Percentiles rank a stretch among this genome's conserved stretches.
These are phyloP conservation scores for Fusarium proliferatum DNA, from an alignment of 2,329 filamentous ascomycete species.

Conservation along the genomic window DNA sequence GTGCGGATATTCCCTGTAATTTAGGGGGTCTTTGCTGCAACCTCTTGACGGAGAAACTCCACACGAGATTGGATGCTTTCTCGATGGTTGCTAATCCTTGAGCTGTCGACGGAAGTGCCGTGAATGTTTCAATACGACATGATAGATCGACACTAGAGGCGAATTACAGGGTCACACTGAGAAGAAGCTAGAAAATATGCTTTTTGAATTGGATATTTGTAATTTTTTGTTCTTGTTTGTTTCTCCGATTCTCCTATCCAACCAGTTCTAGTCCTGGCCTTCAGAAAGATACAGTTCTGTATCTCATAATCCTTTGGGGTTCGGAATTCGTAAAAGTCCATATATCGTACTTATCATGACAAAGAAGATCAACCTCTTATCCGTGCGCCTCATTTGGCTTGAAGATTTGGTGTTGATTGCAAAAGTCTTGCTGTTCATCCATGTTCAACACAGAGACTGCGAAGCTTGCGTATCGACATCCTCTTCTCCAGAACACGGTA, in stretches of 20 bases:
- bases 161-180: conserved; percentile 21
- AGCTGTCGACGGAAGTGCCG: conserved; percentile 6
- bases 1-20: conserved; percentile 29
- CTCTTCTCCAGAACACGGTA: conserved; percentile 19
- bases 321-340: conserved; percentile 19
- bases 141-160: conserved; percentile 4
- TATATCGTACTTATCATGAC: conserved; percentile 18
- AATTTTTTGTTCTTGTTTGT: conserved; percentile 11
- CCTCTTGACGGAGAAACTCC: conserved; percentile 19
- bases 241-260: conserved; percentile 13
- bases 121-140: conserved; percentile 13
- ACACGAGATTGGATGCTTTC: neutral
- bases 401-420: conserved; percentile 12
- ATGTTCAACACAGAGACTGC: conserved; percentile 11
- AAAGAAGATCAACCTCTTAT: conserved; percentile 28
- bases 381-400: conserved; percentile 31
- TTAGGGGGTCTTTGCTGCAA: conserved; percentile 17
- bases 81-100: conserved; percentile 9
- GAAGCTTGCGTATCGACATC: neutral
- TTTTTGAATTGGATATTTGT: neutral
- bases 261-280: neutral
- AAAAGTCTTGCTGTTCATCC: neutral
- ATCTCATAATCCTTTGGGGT: conserved; percentile 28
- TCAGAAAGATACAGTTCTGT: conserved; percentile 1
- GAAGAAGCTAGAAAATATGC: neutral